These are phyloP conservation scores for Nitzschia palea DNA, from an alignment of 108 stramenopile species.

Conservation along the genomic window DNA sequence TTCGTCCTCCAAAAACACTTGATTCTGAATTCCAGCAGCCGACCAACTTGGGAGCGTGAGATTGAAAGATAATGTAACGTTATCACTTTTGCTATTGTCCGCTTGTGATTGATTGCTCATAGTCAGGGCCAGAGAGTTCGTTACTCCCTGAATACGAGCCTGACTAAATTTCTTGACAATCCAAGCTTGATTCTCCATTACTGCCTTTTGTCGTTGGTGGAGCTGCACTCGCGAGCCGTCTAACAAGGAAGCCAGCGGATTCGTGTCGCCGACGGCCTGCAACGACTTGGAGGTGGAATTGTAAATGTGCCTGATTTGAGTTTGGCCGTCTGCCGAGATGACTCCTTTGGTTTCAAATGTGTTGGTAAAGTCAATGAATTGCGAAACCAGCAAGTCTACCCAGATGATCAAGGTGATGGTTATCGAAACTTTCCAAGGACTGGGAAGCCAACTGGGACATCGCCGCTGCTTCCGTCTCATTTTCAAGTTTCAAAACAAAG, in stretches of 20 bases:
- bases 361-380: no score
- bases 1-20: neutral
- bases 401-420: no score
- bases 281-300: neutral
- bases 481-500: no score
- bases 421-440: no score
- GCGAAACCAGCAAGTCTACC: no score
- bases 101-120: neutral
- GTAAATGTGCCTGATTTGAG: neutral
- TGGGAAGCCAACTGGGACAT: no score
- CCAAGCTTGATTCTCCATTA: slow-evolving; percentile 1
- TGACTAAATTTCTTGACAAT: neutral
- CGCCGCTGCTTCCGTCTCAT: no score
- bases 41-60: neutral
- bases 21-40: neutral
- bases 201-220: slow-evolving; percentile 8
- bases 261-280: no score
- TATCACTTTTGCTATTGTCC: neutral
- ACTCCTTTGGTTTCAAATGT: neutral
- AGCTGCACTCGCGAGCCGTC: neutral
- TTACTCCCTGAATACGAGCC: no score
- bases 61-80: neutral
- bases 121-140: no score
- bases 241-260: no score
- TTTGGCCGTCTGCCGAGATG: neutral